Percentiles rank a stretch among this genome's conserved stretches.
Conservation (phyloP, 306 rosid genomes). For the Rosa rugosa region DNA sequence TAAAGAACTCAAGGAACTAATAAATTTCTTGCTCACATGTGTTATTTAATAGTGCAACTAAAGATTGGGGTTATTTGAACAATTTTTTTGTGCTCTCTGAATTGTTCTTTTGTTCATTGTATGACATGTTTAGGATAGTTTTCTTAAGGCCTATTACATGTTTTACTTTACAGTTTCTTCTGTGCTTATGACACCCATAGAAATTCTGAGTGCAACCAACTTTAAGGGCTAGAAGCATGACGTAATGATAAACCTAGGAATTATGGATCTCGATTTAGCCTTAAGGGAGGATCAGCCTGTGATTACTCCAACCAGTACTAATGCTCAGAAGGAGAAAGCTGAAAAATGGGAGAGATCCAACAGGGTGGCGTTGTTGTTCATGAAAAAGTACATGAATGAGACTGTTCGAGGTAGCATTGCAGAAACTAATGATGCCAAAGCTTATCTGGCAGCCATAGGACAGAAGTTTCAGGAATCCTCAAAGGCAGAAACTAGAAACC, state of each 20-base stretch:
- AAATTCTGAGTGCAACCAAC: neutral
- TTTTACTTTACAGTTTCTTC: neutral
- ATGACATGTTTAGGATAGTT: neutral
- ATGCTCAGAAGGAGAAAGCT: neutral
- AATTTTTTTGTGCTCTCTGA: neutral
- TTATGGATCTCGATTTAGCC: neutral
- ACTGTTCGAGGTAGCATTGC: neutral
- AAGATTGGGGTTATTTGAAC: neutral
- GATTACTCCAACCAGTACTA: neutral
- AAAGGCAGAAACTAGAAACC: too few species aligned
- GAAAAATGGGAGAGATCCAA: neutral
- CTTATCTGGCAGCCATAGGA: too few species aligned
- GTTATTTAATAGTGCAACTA: neutral
- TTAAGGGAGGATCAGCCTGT: neutral
- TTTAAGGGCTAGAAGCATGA: neutral
- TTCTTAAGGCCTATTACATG: neutral
- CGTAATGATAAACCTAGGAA: neutral
- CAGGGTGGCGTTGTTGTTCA: neutral
- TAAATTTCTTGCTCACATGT: neutral
- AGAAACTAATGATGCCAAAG: too few species aligned
- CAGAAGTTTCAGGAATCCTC: too few species aligned
- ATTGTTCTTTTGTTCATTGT: neutral
- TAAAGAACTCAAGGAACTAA: neutral
- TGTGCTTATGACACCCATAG: neutral
- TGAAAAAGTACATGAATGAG: neutral